Evolutionary conservation across 2,329 filamentous ascomycete genomes (phyloP).

Genomic region (Colletotrichum sp.): DNA sequence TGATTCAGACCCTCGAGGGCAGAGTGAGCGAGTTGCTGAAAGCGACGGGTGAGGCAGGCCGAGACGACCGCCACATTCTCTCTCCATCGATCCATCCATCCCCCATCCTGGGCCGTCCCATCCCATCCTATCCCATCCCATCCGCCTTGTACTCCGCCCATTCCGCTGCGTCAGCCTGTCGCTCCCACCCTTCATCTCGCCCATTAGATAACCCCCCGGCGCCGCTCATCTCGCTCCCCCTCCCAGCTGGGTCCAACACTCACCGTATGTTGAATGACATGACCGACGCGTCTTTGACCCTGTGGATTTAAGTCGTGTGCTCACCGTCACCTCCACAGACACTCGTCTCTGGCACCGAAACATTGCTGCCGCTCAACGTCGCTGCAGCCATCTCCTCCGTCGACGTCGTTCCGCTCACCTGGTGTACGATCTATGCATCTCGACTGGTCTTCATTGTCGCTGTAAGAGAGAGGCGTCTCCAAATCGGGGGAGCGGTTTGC

Average conservation of each 20-base stretch:
- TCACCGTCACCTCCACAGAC: conserved; percentile 10
- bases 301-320: conserved; percentile 18
- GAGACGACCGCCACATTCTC: conserved; percentile 17
- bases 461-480: conserved; percentile 16
- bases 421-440: conserved; percentile 10
- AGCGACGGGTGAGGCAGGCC: conserved; percentile 19
- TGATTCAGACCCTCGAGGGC: neutral
- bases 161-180: conserved; percentile 22
- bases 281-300: conserved; percentile 9
- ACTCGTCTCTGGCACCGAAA: conserved; percentile 10
- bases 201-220: conserved; percentile 22
- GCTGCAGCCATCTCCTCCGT: neutral
- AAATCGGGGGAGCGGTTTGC: conserved; percentile 14
- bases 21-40: conserved; percentile 6
- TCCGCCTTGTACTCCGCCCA: conserved; percentile 19
- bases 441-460: conserved; percentile 1
- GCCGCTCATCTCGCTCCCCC: conserved; percentile 22
- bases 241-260: conserved; percentile 18
- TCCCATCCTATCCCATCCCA: conserved; percentile 18
- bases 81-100: conserved; percentile 1
- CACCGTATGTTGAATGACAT: conserved; percentile 21
- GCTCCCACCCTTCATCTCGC: conserved; percentile 20
- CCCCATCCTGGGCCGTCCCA: conserved; percentile 8
- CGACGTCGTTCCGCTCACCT: neutral
- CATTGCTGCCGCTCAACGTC: neutral